Evolutionary conservation across 2,329 filamentous ascomycete genomes (phyloP), one percentile per base, ranked within the genome.

Genomic region (Elsinoe perseae): DNA sequence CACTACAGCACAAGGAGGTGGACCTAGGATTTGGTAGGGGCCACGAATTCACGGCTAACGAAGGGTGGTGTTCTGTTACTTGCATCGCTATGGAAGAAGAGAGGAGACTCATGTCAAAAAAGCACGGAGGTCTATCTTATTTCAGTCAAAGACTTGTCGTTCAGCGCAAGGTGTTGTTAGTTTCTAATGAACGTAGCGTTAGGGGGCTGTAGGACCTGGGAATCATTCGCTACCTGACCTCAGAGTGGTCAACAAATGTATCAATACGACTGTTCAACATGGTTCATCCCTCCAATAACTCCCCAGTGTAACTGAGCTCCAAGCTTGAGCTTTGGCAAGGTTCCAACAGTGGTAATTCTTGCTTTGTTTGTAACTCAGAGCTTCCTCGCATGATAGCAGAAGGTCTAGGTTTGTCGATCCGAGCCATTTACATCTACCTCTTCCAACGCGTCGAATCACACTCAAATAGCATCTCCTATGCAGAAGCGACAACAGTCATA

Each of bases 21-120:
- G 20, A 16, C 20, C 40, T 6, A 44, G 40, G 40, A 44, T 44
- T 5, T 44, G 40, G 40, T 44, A 44, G 40, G 18, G 25, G 32
- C 32, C 32, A 50, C 25, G 44, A 32, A 12, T 50, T 50, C 25
- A 46, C 25, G 43, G 16, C 25, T 30, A 16, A 50, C 25, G 44
- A 32, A 30, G 23, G 43, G 43, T 32, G 43, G 44, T 50, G 44
- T 50, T 50, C 21, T 50, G 25, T 50, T 32, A 28, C 16, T 32
- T 32, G 44, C 44, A 50, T 50, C 28, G 44, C 25, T 50, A 30
- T 16, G 25, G 44, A 25, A 32, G 44, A 25, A 44, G 40, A 25
- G 40, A 21, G 9, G 14, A 30, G 44, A 50, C 44, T 50, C 44
- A 50, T 50, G 44, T 50, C 44, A 32, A 50, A 43, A n/a, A 50